Evolutionary conservation across 1,139 yeast genomes (phyloP), one percentile per base, ranked within the genome.

Genomic region (Geotrichum restrictum): DNA sequence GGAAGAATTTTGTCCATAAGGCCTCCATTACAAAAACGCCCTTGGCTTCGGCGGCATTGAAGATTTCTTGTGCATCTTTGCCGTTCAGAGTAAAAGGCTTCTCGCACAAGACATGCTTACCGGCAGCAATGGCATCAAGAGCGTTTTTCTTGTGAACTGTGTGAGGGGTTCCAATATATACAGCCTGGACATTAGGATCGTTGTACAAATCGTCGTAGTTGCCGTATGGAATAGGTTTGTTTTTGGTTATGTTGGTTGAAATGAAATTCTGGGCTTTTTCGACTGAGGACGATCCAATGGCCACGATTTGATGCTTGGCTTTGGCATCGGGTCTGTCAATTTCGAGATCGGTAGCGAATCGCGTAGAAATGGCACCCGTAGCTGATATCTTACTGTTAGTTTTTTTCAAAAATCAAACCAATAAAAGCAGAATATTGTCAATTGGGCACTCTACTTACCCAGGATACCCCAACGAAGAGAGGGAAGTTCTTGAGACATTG

Each of bases 1-100:
- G 86, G 70, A 81, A 78, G 62, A 78, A 81, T 48, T 85, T 70
- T 1, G 85, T 78, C 87, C 87, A 82, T 52, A 81, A 76, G 2
- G 80, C 86, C 63, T 82, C 87, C 84, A 82, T 78, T 52, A 81
- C 69, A 59, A 77, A 81, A 49, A 75, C 69, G 1, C 71, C 67
- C 61, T 76, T 73, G 48, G 67, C 60, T 57, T 69, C 68, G 11
- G 85, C 86, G 48, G 75, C 70, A 2, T 65, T 70, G 46, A 75
- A 66, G 18, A 81, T 62, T 42, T 73, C 75, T 29, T 69, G 62
- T 7, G 81, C 72, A 51, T 81, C 83, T 34, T 65, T 65, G 2
- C 68, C 68, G 57, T 79, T 82, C 48, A 82, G 73, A 1, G 84
- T 77, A 58, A 80, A 72, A 1, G 86, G 83, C 65, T 82, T 82